A percentile compares a stretch with the other conserved stretches of the same genome.
Evolutionary conservation across 495 filamentous ascomycete genomes (phyloP).

Genomic region (Penicillium odoratum): DNA sequence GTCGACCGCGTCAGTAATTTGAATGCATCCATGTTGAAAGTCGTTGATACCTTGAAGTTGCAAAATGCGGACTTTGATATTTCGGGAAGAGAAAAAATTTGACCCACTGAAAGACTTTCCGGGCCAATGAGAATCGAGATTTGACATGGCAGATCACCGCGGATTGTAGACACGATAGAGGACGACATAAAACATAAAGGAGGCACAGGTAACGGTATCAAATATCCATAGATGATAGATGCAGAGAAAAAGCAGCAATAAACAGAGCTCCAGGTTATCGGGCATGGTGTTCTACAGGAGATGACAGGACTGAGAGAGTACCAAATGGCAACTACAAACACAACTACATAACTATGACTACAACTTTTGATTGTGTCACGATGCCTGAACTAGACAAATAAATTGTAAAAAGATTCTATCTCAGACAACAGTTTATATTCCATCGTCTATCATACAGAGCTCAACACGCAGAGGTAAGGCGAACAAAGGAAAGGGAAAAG

Average conservation of each 20-base stretch:
- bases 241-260: background rate
- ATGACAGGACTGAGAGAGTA: background rate
- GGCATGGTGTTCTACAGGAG: background rate
- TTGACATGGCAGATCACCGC: background rate
- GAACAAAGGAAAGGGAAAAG: conserved; percentile 37
- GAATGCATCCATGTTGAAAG: conserved; percentile 52
- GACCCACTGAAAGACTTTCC: conserved; percentile 27
- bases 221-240: background rate
- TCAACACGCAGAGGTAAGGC: conserved; percentile 34
- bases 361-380: background rate
- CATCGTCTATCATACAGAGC: conserved; percentile 58
- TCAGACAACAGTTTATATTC: conserved; percentile 53
- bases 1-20: conserved; percentile 55
- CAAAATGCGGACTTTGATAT: conserved; percentile 26
- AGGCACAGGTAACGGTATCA: background rate
- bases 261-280: background rate
- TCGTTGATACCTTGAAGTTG: conserved; percentile 7
- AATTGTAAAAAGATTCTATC: conserved; percentile 32
- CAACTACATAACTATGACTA: background rate
- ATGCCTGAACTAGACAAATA: conserved; percentile 12
- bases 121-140: conserved; percentile 35
- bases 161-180: conserved; percentile 3
- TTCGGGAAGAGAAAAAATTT: conserved; percentile 29
- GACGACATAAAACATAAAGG: background rate
- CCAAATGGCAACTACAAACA: background rate